Conservation (phyloP, 2,329 filamentous ascomycete genomes). For the Trichoderma aggressivum region DNA sequence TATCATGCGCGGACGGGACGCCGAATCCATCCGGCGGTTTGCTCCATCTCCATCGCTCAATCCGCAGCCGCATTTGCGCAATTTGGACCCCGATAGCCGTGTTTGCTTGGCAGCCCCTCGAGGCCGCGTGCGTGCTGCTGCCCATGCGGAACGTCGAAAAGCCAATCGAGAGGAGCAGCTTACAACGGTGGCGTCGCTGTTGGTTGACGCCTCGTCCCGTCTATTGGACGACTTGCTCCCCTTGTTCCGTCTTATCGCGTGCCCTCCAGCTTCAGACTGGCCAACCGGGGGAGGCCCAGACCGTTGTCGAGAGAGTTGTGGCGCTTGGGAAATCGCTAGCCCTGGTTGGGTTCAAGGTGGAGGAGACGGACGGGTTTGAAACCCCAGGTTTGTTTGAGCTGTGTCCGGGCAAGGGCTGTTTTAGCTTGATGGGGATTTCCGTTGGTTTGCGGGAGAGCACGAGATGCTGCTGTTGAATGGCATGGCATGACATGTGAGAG, state of each 20-base stretch:
- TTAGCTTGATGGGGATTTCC: constrained; percentile 12
- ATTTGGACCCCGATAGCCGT: constrained; percentile 10
- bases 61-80: constrained; percentile 4
- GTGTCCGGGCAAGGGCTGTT: constrained; percentile 1
- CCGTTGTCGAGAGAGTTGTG: background rate
- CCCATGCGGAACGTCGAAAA: background rate
- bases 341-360: constrained; percentile 1
- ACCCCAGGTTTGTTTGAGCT: constrained; percentile 17
- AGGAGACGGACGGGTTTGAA: constrained; percentile 9
- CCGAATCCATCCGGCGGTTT: constrained; percentile 1
- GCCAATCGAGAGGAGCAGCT: background rate
- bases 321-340: constrained; percentile 6
- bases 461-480: background rate
- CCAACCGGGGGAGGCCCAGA: constrained; percentile 7
- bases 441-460: background rate
- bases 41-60: constrained; percentile 14
- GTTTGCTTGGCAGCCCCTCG: background rate
- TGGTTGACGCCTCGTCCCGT: constrained; percentile 13
- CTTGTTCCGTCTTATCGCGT: constrained; percentile 10
- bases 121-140: background rate
- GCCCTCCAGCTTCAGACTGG: background rate
- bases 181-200: constrained; percentile 1
- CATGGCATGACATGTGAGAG: background rate
- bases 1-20: background rate
- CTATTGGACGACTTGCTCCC: background rate